Conservation (phyloP, 2,329 filamentous ascomycete genomes). For the Pseudopithomyces chartarum region DNA sequence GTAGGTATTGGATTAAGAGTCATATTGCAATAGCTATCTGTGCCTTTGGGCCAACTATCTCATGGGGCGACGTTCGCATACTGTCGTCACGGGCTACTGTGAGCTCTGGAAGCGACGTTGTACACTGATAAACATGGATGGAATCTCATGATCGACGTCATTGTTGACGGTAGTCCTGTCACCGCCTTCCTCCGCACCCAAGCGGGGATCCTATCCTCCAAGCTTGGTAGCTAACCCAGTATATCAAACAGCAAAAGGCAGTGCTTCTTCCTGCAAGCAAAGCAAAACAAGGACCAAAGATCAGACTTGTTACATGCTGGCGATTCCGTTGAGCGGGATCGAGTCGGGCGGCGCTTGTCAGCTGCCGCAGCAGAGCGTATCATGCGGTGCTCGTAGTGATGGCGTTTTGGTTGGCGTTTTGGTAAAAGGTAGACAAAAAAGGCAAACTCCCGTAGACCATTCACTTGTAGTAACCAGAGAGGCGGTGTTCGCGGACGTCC, state of each 20-base stretch:
- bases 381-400: background rate
- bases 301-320: conserved; percentile 28
- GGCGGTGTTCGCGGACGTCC: conserved; percentile 43
- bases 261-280: conserved; percentile 31
- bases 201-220: conserved; percentile 16
- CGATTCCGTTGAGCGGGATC: conserved; percentile 21
- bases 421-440: conserved; percentile 10
- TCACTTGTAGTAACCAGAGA: conserved; percentile 48
- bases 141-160: conserved; percentile 5
- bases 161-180: conserved; percentile 6
- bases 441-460: conserved; percentile 19
- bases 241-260: conserved; percentile 31
- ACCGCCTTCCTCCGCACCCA: conserved; percentile 24
- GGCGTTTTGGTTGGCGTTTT: background rate
- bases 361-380: conserved; percentile 20
- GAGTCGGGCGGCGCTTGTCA: conserved; percentile 28
- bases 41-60: background rate
- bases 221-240: conserved; percentile 17
- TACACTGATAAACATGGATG: background rate
- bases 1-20: background rate
- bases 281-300: conserved; percentile 27
- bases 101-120: background rate
- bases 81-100: background rate
- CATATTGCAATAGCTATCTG: background rate
- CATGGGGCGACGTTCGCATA: background rate